A percentile compares a stretch with the other conserved stretches of the same genome.
Conservation (phyloP, 1,139 yeast genomes). For the Maudiozyma humilis region DNA sequence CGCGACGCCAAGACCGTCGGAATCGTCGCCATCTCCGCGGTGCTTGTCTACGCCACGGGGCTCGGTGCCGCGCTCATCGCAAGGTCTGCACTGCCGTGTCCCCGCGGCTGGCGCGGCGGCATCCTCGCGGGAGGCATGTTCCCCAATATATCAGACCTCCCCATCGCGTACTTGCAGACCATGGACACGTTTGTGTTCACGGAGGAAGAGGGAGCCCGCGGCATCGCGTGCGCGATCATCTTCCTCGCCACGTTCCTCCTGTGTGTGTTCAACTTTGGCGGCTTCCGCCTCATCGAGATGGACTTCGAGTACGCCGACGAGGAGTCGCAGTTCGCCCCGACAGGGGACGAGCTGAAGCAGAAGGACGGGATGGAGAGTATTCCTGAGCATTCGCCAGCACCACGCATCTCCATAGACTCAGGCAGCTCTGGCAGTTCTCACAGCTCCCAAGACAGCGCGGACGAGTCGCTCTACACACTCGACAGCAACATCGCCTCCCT, state of each 20-base stretch:
- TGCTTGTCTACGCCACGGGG: constrained; percentile 28
- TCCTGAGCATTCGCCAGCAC: no score
- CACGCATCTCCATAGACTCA: not conserved
- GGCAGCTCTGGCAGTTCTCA: no score
- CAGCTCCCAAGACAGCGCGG: not conserved
- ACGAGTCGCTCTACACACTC: not conserved
- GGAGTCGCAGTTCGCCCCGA: constrained; percentile 11
- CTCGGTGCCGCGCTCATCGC: constrained; percentile 25
- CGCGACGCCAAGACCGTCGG: constrained; percentile 73
- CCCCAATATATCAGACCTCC: constrained; percentile 74
- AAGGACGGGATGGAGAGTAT: not conserved
- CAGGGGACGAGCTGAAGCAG: not conserved
- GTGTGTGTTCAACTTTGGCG: constrained; percentile 70
- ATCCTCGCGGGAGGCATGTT: constrained; percentile 70
- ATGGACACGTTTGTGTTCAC: constrained; percentile 57
- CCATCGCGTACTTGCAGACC: constrained; percentile 84
- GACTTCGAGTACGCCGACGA: constrained; percentile 45
- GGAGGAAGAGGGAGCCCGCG: constrained; percentile 54
- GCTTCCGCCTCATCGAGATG: constrained; percentile 58
- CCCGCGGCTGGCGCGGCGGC: constrained; percentile 79
- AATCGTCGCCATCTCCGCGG: constrained; percentile 46
- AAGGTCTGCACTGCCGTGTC: constrained; percentile 39
- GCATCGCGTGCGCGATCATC: constrained; percentile 80
- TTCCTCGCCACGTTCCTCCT: constrained; percentile 65
- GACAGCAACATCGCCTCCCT: not conserved